Conservation (phyloP, 148 eudicot genomes). For the Fagopyrum tataricum region DNA sequence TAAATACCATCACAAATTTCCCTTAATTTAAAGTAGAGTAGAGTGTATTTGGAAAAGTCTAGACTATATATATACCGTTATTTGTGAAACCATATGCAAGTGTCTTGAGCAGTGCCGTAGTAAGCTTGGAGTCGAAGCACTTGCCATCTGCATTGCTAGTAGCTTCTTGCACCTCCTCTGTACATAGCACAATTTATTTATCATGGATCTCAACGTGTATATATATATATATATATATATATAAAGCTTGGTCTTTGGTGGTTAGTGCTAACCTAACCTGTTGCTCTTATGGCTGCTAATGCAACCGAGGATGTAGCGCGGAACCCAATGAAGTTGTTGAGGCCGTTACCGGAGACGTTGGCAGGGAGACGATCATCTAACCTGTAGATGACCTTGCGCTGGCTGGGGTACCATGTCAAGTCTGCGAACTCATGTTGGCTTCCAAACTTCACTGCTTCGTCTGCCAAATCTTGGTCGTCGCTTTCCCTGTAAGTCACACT, state of each 20-base stretch:
- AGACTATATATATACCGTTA: too few species aligned
- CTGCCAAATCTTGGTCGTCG: constrained; percentile 43
- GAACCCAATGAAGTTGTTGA: constrained; percentile 38
- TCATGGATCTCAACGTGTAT: too few species aligned
- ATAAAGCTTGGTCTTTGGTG: too few species aligned
- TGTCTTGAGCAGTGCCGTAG: constrained; percentile 22
- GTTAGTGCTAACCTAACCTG: constrained; percentile 22
- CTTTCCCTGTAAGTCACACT: constrained; percentile 27
- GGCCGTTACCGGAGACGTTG: constrained; percentile 39
- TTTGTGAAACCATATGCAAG: constrained; percentile 51
- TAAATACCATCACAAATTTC: too few species aligned
- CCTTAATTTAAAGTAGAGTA: too few species aligned
- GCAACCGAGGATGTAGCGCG: constrained; percentile 32
- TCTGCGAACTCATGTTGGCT: constrained; percentile 61
- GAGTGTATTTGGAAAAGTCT: background rate
- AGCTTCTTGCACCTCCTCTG: constrained; percentile 55
- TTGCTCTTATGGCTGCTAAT: constrained; percentile 28
- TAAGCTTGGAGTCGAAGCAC: constrained; percentile 26
- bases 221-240: too few species aligned
- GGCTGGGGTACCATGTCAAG: constrained; percentile 63
- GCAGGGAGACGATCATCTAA: constrained; percentile 49
- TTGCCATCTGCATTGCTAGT: constrained; percentile 37
- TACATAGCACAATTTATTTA: background rate
- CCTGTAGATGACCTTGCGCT: constrained; percentile 38
- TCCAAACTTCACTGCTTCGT: constrained; percentile 38